Conservation (phyloP, 768 basidiomycete genomes). For the Tulasnella sp. region DNA sequence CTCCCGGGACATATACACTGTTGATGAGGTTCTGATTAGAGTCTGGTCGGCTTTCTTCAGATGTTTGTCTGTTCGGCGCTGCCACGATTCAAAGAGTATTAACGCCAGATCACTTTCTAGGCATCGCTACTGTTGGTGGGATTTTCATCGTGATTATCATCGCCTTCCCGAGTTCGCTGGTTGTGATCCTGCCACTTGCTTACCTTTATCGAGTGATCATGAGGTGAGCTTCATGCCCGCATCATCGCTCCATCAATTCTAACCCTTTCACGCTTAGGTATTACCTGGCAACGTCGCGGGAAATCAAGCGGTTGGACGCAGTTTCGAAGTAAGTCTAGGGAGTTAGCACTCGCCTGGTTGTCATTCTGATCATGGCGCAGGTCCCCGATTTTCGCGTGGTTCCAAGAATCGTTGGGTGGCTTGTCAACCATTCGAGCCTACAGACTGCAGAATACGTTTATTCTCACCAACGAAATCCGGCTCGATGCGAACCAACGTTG, state of each 20-base stretch:
- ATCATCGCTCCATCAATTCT: background rate
- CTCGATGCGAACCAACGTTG: slow-evolving; percentile 85
- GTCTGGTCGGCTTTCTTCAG: slow-evolving; percentile 70
- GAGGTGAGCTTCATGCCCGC: slow-evolving; percentile 50
- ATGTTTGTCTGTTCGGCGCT: slow-evolving; percentile 37
- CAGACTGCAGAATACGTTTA: slow-evolving; percentile 64
- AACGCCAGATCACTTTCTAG: background rate
- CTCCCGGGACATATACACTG: slow-evolving; percentile 66
- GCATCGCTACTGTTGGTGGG: slow-evolving; percentile 44
- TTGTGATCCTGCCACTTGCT: slow-evolving; percentile 69
- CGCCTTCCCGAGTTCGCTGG: slow-evolving; percentile 77
- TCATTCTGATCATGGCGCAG: slow-evolving; percentile 38
- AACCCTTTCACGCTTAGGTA: slow-evolving; percentile 50
- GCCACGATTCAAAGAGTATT: background rate
- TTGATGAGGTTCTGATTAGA: slow-evolving; percentile 77
- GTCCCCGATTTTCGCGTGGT: slow-evolving; percentile 76
- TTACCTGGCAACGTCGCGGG: slow-evolving; percentile 80
- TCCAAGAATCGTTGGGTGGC: slow-evolving; percentile 47
- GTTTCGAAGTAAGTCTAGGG: slow-evolving; percentile 48
- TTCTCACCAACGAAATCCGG: slow-evolving; percentile 62
- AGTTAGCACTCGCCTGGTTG: background rate
- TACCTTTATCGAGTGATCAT: slow-evolving; percentile 81
- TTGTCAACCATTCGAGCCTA: slow-evolving; percentile 82
- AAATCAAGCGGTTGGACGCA: slow-evolving; percentile 83
- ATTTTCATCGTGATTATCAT: slow-evolving; percentile 61